These are phyloP conservation scores for Fusarium sp. DNA, from an alignment of 2,329 filamentous ascomycete species.

Conservation along the genomic window DNA sequence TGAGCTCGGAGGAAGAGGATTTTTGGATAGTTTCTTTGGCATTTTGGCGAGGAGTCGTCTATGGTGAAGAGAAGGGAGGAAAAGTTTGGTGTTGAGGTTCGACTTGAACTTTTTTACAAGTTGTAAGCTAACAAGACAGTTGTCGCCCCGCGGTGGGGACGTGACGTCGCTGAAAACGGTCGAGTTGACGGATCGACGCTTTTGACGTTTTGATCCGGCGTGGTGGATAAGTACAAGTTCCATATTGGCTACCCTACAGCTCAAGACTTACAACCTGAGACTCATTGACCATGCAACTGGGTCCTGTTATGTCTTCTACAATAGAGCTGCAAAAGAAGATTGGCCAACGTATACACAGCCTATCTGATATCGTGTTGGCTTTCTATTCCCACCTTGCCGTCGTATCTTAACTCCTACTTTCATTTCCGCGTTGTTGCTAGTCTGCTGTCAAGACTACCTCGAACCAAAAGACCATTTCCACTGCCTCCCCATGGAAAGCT, in stretches of 20 bases:
- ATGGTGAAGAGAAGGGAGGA: neutral
- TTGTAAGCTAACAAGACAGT: neutral
- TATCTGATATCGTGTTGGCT: too few species aligned
- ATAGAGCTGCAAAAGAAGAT: too few species aligned
- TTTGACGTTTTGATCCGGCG: neutral
- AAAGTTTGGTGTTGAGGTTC: slow-evolving; percentile 13
- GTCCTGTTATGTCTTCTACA: too few species aligned
- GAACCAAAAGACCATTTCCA: too few species aligned
- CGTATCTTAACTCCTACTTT: too few species aligned
- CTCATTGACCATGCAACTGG: too few species aligned
- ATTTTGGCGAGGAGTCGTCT: slow-evolving; percentile 26
- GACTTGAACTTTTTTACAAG: slow-evolving; percentile 20
- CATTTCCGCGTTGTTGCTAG: too few species aligned
- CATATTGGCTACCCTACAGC: neutral
- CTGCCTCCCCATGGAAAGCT: too few species aligned
- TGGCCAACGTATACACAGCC: too few species aligned
- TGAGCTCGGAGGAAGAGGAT: slow-evolving; percentile 35
- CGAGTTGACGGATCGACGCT: neutral
- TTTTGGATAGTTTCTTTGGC: slow-evolving; percentile 51
- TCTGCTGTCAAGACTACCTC: too few species aligned
- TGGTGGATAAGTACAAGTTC: neutral
- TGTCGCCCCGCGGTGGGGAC: slow-evolving; percentile 5
- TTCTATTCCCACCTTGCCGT: too few species aligned
- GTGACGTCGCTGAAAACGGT: slow-evolving; percentile 15
- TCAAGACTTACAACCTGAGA: neutral